Conservation (phyloP, 345 rosid species). For the Rhizophora mangle region DNA sequence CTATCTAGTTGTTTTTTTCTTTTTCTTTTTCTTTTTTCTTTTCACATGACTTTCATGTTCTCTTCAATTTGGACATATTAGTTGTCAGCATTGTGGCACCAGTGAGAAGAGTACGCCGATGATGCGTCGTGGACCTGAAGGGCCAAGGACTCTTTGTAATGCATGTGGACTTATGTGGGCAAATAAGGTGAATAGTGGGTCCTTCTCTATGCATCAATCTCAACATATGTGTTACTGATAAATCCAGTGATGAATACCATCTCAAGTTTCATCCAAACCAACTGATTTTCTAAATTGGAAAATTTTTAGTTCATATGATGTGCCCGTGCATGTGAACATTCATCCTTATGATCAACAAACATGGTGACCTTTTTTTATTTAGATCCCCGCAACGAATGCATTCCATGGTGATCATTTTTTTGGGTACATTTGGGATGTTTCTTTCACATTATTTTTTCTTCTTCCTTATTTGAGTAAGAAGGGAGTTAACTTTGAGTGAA, state of each 20-base stretch:
- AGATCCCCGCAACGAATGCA: too few species aligned
- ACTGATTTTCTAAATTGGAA: neutral
- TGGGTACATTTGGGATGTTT: too few species aligned
- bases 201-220: neutral
- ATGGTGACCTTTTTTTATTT: too few species aligned
- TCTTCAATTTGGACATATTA: constrained; percentile 22
- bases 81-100: constrained; percentile 62
- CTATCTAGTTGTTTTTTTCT: neutral
- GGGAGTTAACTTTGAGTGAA: too few species aligned
- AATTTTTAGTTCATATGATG: too few species aligned
- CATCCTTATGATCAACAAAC: too few species aligned
- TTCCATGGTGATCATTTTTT: too few species aligned
- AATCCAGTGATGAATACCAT: neutral
- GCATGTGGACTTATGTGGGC: constrained; percentile 83
- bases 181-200: constrained; percentile 42
- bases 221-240: neutral
- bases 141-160: constrained; percentile 72
- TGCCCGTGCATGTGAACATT: too few species aligned
- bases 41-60: constrained; percentile 18
- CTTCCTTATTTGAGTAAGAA: too few species aligned
- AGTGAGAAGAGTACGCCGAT: constrained; percentile 60
- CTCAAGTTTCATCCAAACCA: neutral
- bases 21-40: neutral
- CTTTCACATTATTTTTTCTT: too few species aligned
- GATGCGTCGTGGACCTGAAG: constrained; percentile 77